Conservation (phyloP, 106 monocot genomes). For the Acorus gramineus region DNA sequence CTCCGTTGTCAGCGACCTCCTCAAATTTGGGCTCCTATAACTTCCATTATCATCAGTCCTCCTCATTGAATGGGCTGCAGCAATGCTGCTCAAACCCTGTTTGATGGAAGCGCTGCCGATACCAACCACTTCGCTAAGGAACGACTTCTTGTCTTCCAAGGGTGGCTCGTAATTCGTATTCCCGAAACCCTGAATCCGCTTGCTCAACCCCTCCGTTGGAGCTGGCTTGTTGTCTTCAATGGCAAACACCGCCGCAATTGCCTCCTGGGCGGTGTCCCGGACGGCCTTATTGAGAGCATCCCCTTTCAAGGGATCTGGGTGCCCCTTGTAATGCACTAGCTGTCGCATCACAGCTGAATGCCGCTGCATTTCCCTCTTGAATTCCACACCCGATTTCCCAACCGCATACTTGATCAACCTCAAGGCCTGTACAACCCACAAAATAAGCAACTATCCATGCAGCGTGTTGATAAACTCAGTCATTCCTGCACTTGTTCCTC, state of each 20-base stretch:
- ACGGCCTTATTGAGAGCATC: constrained; percentile 96
- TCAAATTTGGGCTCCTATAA: constrained; percentile 73
- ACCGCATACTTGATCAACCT: constrained; percentile 85
- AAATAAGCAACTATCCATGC: neutral
- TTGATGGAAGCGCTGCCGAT: constrained; percentile 68
- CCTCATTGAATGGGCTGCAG: constrained; percentile 58
- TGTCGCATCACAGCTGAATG: constrained; percentile 66
- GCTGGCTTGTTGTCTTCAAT: constrained; percentile 50
- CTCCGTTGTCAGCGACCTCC: constrained; percentile 81
- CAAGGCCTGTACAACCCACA: constrained; percentile 36
- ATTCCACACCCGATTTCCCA: constrained; percentile 83
- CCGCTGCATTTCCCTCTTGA: constrained; percentile 91
- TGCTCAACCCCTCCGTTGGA: constrained; percentile 45
- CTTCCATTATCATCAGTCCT: constrained; percentile 56
- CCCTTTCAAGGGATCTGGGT: constrained; percentile 82
- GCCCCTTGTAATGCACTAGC: constrained; percentile 83
- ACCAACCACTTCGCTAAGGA: constrained; percentile 88
- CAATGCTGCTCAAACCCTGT: constrained; percentile 73
- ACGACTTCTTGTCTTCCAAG: constrained; percentile 83
- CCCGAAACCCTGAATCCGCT: constrained; percentile 92
- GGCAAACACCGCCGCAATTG: constrained; percentile 65
- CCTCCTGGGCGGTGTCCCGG: constrained; percentile 87
- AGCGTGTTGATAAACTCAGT: no score
- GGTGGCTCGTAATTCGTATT: constrained; percentile 75
- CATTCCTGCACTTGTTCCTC: no score